Evolutionary conservation across 352 stramenopile genomes (phyloP), one percentile per base, ranked within the genome.

Genomic region (Paralagenidium karlingii): DNA sequence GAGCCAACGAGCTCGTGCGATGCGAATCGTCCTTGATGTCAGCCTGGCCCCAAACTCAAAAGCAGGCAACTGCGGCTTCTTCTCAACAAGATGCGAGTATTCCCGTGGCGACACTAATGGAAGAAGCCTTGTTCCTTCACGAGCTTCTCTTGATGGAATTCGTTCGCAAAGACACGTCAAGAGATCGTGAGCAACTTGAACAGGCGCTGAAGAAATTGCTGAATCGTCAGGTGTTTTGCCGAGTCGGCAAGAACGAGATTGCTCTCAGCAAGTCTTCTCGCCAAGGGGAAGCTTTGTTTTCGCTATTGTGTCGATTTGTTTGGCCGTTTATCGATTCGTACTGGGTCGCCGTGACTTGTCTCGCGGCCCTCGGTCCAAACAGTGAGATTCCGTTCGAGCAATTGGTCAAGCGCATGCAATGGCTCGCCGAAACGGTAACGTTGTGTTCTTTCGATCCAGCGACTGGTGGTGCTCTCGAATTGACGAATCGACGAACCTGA

Each of bases 281-380:
- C n/a, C 21, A 27, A 6, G 43, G 50, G 4, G 52, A 68, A 12
- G 49, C 60, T 10, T 62, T 82, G 44, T 55, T 85, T 12, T 69
- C 70, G 25, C 48, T 90, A 45, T 47, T 90, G 32, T 82, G 69
- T 48, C 82, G 60, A 19, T 55, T 87, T 16, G 50, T 82, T n/a
- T 88, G 74, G 77, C 77, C 77, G n/a, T 90, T 88, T 37, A 77
- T 90, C 43, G 77, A 90, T 45, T 83, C 68, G 55, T 88, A 88
- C 59, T 88, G 71, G 71, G 75, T 88, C 18, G 68, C 71, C 8
- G 57, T 88, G 45, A 74, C 61, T 33, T 84, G 71, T 59, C 51
- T 88, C 20, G 73, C 84, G 24, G 75, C 68, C 8, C 47, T 88
- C 28, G 70, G 74, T 12, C 60, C 67, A 1, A 47, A 51, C 0